Evolutionary conservation across 257 asterid species (phyloP), one percentile per base, ranked within the genome.

Genomic region (Marsdenia floribunda): DNA sequence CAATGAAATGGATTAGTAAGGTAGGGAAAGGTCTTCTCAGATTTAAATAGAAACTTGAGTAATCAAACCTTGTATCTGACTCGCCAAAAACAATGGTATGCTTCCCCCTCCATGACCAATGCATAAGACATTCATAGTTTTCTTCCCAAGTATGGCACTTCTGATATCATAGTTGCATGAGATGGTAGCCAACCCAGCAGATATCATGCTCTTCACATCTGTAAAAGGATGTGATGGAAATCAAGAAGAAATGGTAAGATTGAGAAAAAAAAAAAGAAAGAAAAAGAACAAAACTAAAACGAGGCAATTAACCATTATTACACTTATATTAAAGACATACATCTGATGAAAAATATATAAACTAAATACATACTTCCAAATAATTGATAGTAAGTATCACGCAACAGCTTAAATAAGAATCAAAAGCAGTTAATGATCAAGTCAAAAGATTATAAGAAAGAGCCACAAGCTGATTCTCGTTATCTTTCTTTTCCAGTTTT

Each of bases 21-120:
- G 50, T 1, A 37, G 22, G 9, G 24, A 52, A 75, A 54, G 6
- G 71, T n/a, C 22, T 38, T 53, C 58, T 11, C n/a, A 55, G 12
- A 68, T 55, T 21, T 47, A 54, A 47, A 21, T 29, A 21, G 35
- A 47, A 66, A 3, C 2, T 16, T 1, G 14, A 61, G n/a, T 57
- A 59, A 52, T 54, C 83, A n/a, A 70, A 91, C 98, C 98, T 87
- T 64, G 82, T 79, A 93, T 83, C 77, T 88, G 83, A 83, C 83
- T 86, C 33, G 98, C 95, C 84, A 93, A 73, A 81, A 87, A 91
- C 78, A 93, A 79, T 15, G 98, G 98, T 66, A 93, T 80, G 88
- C 98, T 91, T 80, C 98, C 98, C 79, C 98, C 98, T 47, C 98
- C 98, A 79, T 93, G 98, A 18, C 98, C 98, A 26, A 93, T 86